phyloP scores from a whole-genome alignment of 2,329 filamentous ascomycete species.

The Allantophomopsis cytisporea region DNA sequence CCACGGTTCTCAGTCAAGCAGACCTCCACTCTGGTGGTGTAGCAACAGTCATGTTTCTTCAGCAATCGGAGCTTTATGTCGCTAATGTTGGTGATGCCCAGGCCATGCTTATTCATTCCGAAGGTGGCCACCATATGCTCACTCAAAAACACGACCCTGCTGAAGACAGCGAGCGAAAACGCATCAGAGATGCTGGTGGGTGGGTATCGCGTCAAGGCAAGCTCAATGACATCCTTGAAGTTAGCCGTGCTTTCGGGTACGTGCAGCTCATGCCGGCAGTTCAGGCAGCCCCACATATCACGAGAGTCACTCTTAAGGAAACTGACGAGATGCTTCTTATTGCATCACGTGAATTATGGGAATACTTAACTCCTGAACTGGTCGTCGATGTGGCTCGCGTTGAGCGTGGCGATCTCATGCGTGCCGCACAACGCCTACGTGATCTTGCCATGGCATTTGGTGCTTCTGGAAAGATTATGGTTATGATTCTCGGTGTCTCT shows the following conservation, averaged over 20 bases:
- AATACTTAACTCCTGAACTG: constrained; percentile 79
- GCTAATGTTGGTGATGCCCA: constrained; percentile 94
- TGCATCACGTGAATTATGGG: constrained; percentile 88
- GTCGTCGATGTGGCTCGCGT: constrained; percentile 84
- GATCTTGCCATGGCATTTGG: constrained; percentile 95
- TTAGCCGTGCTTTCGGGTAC: constrained; percentile 92
- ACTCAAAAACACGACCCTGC: constrained; percentile 91
- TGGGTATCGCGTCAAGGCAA: constrained; percentile 93
- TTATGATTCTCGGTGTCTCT: constrained; percentile 92
- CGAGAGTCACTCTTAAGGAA: constrained; percentile 65
- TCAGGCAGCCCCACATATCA: constrained; percentile 78
- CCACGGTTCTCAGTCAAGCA: constrained; percentile 73
- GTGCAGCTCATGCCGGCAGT: constrained; percentile 85
- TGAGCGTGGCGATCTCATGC: constrained; percentile 83
- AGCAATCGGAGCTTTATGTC: constrained; percentile 80
- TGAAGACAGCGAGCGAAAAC: constrained; percentile 67
- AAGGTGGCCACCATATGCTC: constrained; percentile 70
- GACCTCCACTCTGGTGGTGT: constrained; percentile 85
- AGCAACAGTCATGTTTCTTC: constrained; percentile 81
- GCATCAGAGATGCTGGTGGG: constrained; percentile 87
- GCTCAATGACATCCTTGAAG: constrained; percentile 80
- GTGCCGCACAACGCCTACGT: constrained; percentile 83
- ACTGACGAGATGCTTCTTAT: constrained; percentile 89
- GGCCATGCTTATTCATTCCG: constrained; percentile 85
- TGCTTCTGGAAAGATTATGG: constrained; percentile 90